Conservation (phyloP, 1,139 yeast species). For the Arxiozyma slooffiae region DNA sequence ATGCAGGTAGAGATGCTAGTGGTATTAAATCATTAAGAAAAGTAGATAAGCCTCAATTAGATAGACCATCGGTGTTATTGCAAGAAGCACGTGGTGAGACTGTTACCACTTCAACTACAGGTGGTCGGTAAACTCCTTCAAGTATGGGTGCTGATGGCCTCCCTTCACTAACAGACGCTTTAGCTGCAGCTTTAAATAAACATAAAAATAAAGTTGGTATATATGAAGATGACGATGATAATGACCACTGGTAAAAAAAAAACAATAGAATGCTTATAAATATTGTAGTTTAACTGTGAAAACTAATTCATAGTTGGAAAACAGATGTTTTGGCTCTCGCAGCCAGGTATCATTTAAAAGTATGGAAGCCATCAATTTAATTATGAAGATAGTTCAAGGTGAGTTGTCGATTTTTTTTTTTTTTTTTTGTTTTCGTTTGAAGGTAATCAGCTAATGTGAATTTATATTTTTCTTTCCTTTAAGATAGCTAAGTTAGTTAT, state of each 20-base stretch:
- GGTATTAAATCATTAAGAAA: slow-evolving; percentile 58
- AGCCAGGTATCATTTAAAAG: too few relatives aligned
- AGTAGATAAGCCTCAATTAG: slow-evolving; percentile 76
- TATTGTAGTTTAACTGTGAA: not conserved
- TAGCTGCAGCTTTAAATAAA: slow-evolving; percentile 74
- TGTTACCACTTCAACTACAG: slow-evolving; percentile 27
- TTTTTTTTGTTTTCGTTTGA: too few relatives aligned
- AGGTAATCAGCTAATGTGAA: too few relatives aligned
- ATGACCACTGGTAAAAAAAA: slow-evolving; percentile 48
- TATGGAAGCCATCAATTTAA: too few relatives aligned
- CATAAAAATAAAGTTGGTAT: slow-evolving; percentile 76
- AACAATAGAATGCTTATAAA: not conserved
- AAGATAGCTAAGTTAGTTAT: too few relatives aligned
- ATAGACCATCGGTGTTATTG: slow-evolving; percentile 60
- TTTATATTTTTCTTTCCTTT: too few relatives aligned
- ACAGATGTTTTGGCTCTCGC: too few relatives aligned
- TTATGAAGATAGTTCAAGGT: too few relatives aligned
- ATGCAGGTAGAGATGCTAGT: slow-evolving; percentile 63
- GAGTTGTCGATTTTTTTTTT: too few relatives aligned
- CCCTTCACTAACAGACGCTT: slow-evolving; percentile 65
- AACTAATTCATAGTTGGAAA: too few relatives aligned
- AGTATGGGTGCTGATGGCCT: slow-evolving; percentile 31
- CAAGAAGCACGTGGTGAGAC: slow-evolving; percentile 56
- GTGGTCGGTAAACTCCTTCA: slow-evolving; percentile 26
- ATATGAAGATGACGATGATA: slow-evolving; percentile 69